A percentile compares a stretch with the other conserved stretches of the same genome.
Evolutionary conservation across 1,139 yeast species (phyloP).

Genomic region (Hyphopichia wangnamkhiaoensis): DNA sequence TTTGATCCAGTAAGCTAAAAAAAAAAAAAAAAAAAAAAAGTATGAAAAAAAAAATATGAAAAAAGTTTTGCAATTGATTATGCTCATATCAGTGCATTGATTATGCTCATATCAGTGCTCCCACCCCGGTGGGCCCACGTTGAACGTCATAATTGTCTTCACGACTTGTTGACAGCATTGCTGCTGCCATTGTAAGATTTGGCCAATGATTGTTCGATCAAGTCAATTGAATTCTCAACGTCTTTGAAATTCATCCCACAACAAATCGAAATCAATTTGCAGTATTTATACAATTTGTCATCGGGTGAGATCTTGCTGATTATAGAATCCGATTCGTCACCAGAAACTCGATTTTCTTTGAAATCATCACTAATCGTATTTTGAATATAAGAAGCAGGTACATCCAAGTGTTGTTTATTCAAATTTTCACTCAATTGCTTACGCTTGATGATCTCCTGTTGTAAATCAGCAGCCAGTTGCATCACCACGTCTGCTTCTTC

Average conservation of each 20-base stretch:
- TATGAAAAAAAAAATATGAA: too few species aligned
- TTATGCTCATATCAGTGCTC: too few species aligned
- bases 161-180: too few species aligned
- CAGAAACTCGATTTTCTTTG: constrained; percentile 6
- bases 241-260: constrained; percentile 47
- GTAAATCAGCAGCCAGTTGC: constrained; percentile 22
- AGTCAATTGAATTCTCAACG: constrained; percentile 44
- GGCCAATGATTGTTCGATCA: constrained; percentile 41
- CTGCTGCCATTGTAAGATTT: constrained; percentile 9
- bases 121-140: constrained; percentile 1
- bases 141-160: too few species aligned
- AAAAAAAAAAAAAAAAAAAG: too few species aligned
- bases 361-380: constrained; percentile 6
- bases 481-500: constrained; percentile 7
- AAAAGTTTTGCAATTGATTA: neutral
- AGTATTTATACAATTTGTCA: constrained; percentile 43
- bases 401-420: neutral
- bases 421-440: constrained; percentile 15
- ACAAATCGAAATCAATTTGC: constrained; percentile 43
- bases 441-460: constrained; percentile 24
- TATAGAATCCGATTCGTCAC: neutral
- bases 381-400: neutral
- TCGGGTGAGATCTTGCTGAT: constrained; percentile 25
- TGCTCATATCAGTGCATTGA: too few species aligned
- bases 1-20: neutral